A percentile compares a stretch with the other conserved stretches of the same genome.
phyloP scores from a whole-genome alignment of 495 filamentous ascomycete species.

The Penicilliopsis zonata region DNA sequence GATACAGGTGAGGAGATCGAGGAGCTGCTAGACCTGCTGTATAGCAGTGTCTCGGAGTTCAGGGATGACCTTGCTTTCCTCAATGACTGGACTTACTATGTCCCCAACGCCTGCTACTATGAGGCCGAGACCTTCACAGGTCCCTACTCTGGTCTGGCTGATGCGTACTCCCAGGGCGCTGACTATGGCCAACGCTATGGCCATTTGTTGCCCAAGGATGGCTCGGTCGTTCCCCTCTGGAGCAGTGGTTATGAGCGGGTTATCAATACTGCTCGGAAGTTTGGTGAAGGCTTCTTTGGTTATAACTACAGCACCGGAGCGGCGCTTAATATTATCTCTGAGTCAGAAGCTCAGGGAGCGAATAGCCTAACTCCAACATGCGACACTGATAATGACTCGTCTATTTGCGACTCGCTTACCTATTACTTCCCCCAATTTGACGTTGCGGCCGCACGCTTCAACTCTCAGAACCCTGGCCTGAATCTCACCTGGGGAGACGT shows the following conservation, averaged over 20 bases:
- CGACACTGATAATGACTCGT: slow-evolving; percentile 2
- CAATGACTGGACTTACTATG: slow-evolving; percentile 39
- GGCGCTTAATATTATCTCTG: slow-evolving; percentile 35
- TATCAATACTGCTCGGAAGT: slow-evolving; percentile 41
- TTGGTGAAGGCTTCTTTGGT: slow-evolving; percentile 42
- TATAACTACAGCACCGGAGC: slow-evolving; percentile 22
- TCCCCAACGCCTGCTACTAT: slow-evolving; percentile 18
- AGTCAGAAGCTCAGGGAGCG: slow-evolving; percentile 28
- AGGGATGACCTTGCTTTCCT: slow-evolving; percentile 34
- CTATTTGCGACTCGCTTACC: slow-evolving; percentile 4
- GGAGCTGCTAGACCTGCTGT: slow-evolving; percentile 8
- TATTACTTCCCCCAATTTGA: slow-evolving; percentile 6
- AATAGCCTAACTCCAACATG: slow-evolving; percentile 39
- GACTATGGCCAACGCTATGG: slow-evolving; percentile 32
- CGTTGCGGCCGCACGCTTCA: slow-evolving; percentile 13
- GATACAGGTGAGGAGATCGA: slow-evolving; percentile 5
- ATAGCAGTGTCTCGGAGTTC: slow-evolving; percentile 5
- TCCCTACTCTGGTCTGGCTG: slow-evolving; percentile 37
- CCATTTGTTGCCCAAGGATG: slow-evolving; percentile 22
- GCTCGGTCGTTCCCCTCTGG: slow-evolving; percentile 24
- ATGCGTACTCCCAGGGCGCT: slow-evolving; percentile 27
- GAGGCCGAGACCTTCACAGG: slow-evolving; percentile 26
- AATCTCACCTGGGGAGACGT: slow-evolving; percentile 10
- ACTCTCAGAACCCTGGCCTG: slow-evolving; percentile 12
- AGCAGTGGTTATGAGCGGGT: slow-evolving; percentile 36